Evolutionary conservation across 371 early-diverging fungal species (phyloP).

Genomic region (Polyrhizophydium stewartii): DNA sequence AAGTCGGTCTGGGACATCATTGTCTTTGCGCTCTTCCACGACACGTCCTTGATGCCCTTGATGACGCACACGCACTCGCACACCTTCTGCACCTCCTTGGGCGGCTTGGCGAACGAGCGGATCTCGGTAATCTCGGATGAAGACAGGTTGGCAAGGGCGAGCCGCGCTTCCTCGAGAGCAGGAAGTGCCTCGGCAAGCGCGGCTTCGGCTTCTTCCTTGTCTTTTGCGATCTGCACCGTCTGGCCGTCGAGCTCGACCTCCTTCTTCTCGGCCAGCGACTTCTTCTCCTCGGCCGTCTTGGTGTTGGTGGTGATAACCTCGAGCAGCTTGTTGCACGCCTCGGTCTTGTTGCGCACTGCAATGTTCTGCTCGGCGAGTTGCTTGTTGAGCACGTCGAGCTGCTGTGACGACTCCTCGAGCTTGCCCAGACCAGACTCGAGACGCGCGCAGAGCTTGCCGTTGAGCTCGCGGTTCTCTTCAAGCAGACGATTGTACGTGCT

Average conservation of each 20-base stretch:
- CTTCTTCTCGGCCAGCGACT: constrained; percentile 50
- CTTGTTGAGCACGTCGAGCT: constrained; percentile 50
- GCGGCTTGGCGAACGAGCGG: constrained; percentile 59
- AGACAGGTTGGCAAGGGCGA: constrained; percentile 51
- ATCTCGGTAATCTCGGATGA: constrained; percentile 59
- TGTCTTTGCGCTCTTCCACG: constrained; percentile 59
- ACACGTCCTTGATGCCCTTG: constrained; percentile 56
- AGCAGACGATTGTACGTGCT: constrained; percentile 49
- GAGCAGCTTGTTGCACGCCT: constrained; percentile 54
- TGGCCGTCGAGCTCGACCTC: constrained; percentile 51
- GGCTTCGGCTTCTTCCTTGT: constrained; percentile 60
- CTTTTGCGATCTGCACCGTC: constrained; percentile 54
- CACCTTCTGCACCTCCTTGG: constrained; percentile 62
- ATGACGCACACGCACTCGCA: constrained; percentile 59
- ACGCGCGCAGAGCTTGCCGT: constrained; percentile 44
- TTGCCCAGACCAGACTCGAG: constrained; percentile 54
- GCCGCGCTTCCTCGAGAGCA: constrained; percentile 52
- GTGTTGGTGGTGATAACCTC: constrained; percentile 56
- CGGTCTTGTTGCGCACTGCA: constrained; percentile 54
- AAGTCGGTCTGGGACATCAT: constrained; percentile 63
- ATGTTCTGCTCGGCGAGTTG: constrained; percentile 58
- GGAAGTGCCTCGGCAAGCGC: constrained; percentile 59
- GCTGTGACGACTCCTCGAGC: constrained; percentile 51
- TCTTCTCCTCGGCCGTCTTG: constrained; percentile 55
- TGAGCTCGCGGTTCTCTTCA: constrained; percentile 47